phyloP scores from a whole-genome alignment of 2,329 filamentous ascomycete genomes.

The Colletotrichum sublineola region DNA sequence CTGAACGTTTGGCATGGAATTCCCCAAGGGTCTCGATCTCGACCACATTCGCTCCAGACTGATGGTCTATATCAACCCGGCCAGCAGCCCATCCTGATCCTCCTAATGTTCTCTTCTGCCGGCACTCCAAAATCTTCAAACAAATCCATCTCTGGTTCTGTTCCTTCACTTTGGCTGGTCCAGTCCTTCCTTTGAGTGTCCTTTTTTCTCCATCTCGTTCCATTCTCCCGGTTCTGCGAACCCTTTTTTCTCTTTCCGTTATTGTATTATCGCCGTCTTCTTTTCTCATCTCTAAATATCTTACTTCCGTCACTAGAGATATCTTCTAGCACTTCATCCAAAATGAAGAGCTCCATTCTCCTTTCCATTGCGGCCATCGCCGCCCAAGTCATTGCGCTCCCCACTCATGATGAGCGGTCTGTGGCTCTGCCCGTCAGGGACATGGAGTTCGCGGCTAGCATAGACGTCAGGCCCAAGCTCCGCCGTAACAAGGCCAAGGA shows the following conservation, averaged over 20 bases:
- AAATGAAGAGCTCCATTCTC: constrained; percentile 42
- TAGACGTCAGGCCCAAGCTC: constrained; percentile 26
- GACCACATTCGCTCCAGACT: constrained; percentile 19
- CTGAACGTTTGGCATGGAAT: constrained; percentile 4
- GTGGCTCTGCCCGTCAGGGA: constrained; percentile 25
- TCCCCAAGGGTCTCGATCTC: constrained; percentile 30
- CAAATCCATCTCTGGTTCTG: constrained; percentile 30
- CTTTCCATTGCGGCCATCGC: constrained; percentile 41
- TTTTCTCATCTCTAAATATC: background rate
- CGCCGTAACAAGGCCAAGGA: constrained; percentile 26
- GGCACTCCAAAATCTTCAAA: constrained; percentile 25
- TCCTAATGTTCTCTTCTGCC: constrained; percentile 10
- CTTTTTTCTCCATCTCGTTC: constrained; percentile 14
- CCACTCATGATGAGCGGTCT: constrained; percentile 29
- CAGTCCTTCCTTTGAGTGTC: constrained; percentile 32
- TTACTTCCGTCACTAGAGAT: background rate
- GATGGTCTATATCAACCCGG: constrained; percentile 39
- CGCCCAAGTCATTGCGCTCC: constrained; percentile 40
- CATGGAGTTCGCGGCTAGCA: constrained; percentile 12
- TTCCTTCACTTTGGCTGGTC: constrained; percentile 41
- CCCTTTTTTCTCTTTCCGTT: constrained; percentile 1
- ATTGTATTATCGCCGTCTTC: background rate
- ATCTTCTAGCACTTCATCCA: constrained; percentile 20
- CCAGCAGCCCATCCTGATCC: constrained; percentile 24
- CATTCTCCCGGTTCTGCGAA: constrained; percentile 41